These are phyloP conservation scores for Carallia brachiata DNA, from an alignment of 345 rosid species.

Conservation along the genomic window DNA sequence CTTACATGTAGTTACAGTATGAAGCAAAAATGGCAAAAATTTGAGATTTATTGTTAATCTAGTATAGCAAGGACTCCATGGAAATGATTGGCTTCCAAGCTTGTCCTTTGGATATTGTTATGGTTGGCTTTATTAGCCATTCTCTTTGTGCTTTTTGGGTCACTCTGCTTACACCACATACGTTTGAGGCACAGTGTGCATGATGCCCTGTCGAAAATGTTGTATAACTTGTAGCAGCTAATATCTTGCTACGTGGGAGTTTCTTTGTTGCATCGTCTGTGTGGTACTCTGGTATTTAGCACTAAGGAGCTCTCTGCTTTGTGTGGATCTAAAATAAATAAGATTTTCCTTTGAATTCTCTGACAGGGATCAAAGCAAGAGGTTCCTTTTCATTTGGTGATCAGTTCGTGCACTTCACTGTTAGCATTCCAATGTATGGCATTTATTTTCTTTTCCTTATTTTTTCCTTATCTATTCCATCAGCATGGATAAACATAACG, in stretches of 20 bases:
- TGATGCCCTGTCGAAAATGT: not conserved
- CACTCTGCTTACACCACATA: no score
- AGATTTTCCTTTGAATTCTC: not conserved
- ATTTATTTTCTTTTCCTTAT: not conserved
- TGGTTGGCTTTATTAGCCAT: no score
- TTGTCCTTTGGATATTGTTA: no score
- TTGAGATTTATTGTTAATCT: no score
- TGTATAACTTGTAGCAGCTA: not conserved
- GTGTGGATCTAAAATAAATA: not conserved
- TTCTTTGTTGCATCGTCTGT: not conserved
- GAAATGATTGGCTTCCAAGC: no score
- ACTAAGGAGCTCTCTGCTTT: not conserved
- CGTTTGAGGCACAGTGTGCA: no score
- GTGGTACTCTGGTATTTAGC: not conserved
- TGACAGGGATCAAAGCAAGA: conserved; percentile 78
- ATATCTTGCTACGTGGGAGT: not conserved
- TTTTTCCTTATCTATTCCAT: not conserved
- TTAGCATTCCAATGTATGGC: conserved; percentile 86
- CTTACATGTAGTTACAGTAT: no score
- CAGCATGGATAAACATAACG: no score
- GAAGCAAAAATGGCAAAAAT: no score
- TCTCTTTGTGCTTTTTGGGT: no score
- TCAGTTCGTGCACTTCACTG: conserved; percentile 89
- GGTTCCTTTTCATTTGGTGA: conserved; percentile 72
- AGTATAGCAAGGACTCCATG: no score